A percentile compares a stretch with the other conserved stretches of the same genome.
phyloP scores from a whole-genome alignment of 2,329 filamentous ascomycete genomes.

The Botryotinia convoluta region DNA sequence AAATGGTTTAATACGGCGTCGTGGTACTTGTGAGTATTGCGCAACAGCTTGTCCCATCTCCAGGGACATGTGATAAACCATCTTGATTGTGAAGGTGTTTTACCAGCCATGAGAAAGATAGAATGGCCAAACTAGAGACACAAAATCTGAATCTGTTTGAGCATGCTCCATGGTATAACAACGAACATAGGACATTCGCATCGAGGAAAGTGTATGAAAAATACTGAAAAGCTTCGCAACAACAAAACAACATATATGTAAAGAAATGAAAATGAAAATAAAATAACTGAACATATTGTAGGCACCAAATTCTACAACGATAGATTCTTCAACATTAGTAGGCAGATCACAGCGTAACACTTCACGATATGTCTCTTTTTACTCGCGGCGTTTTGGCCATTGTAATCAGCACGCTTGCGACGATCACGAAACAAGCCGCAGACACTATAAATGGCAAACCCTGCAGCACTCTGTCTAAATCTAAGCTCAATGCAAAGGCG shows the following conservation, averaged over 20 bases:
- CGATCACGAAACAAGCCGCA: too few species aligned
- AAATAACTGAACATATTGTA: background rate
- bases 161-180: background rate
- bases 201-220: background rate
- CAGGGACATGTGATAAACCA: background rate
- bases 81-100: background rate
- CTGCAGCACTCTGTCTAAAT: too few species aligned
- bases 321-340: too few species aligned
- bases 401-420: too few species aligned
- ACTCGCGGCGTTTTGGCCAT: too few species aligned
- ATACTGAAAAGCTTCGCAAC: background rate
- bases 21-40: background rate
- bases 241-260: background rate
- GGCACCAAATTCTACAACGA: too few species aligned
- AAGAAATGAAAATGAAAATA: background rate
- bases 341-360: too few species aligned
- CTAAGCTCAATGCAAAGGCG: too few species aligned
- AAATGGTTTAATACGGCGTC: background rate
- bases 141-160: background rate
- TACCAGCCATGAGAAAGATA: background rate
- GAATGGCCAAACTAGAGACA: background rate
- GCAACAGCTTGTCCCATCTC: background rate
- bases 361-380: too few species aligned
- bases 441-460: too few species aligned
- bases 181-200: background rate